Evolutionary conservation across 208 protist species (phyloP), one percentile per base, ranked within the genome.

Genomic region (Acanthamoeba divionensis): DNA sequence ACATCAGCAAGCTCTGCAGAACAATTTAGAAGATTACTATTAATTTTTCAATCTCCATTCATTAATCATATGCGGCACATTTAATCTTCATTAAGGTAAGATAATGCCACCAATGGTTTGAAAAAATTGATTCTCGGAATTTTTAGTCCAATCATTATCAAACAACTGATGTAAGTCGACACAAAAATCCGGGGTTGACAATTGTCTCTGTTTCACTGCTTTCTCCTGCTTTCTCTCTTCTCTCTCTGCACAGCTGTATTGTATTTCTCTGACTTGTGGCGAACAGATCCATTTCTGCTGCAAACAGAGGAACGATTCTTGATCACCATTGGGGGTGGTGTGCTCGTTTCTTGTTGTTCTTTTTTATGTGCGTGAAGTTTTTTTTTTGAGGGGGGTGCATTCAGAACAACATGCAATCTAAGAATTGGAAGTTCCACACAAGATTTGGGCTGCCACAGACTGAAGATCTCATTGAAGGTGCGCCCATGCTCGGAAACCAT

Each of bases 341-440:
- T 31, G 26, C n/a, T 24, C 26, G 2, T 63, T 63, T 63, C n/a
- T 63, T 63, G 26, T 63, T 63, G n/a, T 60, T 60, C n/a, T n/a
- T 60, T 24, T 63, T 63, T 63, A 4, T 31, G n/a, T 63, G n/a
- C 26, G 5, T 63, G 36, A 5, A 41, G 36, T 6, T 63, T 63
- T 63, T 63, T 60, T 60, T 60, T n/a, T 18, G 52, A 60, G 26
- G 4, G 55, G 26, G 26, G 55, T 4, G 26, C 1, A 1, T 31
- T 63, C 1, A 29, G 5, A 24, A 63, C n/a, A 24, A 63, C n/a
- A 75, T 75, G 65, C n/a, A 75, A 26, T 75, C 65, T 38, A 75
- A 75, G 65, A 38, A 75, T 36, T 75, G 65, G 65, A 75, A 75
- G 65, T 75, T 75, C 31, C 65, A 75, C 31, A 75, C 26, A 36